These are phyloP conservation scores for Torulaspora quercuum DNA, from an alignment of 805 yeast genomes.

Conservation along the genomic window DNA sequence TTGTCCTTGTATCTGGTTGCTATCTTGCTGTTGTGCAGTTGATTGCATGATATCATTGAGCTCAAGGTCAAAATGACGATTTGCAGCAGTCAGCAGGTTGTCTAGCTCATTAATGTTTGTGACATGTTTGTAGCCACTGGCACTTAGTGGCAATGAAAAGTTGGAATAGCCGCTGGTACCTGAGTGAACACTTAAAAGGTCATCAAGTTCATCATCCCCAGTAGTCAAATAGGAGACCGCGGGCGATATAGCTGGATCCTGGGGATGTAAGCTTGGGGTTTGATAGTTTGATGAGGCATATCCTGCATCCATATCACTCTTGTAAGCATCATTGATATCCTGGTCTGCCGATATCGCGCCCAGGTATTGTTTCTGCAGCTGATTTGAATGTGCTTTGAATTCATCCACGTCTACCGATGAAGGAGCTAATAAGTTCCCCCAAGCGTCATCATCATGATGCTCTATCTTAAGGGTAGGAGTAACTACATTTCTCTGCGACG, in stretches of 20 bases:
- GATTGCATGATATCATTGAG: slow-evolving; percentile 9
- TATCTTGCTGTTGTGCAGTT: slow-evolving; percentile 4
- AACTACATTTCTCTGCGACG: slow-evolving; percentile 14
- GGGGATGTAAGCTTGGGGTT: slow-evolving; percentile 23
- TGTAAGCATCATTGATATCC: slow-evolving; percentile 13
- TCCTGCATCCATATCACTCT: slow-evolving; percentile 15
- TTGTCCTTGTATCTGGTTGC: slow-evolving; percentile 3
- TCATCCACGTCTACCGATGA: slow-evolving; percentile 11
- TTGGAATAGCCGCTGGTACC: slow-evolving; percentile 24
- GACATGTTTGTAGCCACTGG: slow-evolving; percentile 28
- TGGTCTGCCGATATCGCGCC: slow-evolving; percentile 8
- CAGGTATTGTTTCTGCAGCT: slow-evolving; percentile 8
- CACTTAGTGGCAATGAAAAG: slow-evolving; percentile 25
- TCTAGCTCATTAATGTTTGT: slow-evolving; percentile 27
- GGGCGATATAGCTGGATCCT: slow-evolving; percentile 30
- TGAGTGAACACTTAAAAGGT: slow-evolving; percentile 31
- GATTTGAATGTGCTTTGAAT: slow-evolving; percentile 3
- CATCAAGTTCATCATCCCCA: slow-evolving; percentile 31
- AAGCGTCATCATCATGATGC: slow-evolving; percentile 14
- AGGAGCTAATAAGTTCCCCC: slow-evolving; percentile 14
- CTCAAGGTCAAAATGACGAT: slow-evolving; percentile 11
- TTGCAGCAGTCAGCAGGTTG: slow-evolving; percentile 13
- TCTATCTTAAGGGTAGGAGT: slow-evolving; percentile 26
- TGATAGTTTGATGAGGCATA: slow-evolving; percentile 13
- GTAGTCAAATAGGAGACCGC: slow-evolving; percentile 26